These are phyloP conservation scores for Colletotrichum sansevieriae DNA, from an alignment of 2,329 filamentous ascomycete species.

Conservation along the genomic window DNA sequence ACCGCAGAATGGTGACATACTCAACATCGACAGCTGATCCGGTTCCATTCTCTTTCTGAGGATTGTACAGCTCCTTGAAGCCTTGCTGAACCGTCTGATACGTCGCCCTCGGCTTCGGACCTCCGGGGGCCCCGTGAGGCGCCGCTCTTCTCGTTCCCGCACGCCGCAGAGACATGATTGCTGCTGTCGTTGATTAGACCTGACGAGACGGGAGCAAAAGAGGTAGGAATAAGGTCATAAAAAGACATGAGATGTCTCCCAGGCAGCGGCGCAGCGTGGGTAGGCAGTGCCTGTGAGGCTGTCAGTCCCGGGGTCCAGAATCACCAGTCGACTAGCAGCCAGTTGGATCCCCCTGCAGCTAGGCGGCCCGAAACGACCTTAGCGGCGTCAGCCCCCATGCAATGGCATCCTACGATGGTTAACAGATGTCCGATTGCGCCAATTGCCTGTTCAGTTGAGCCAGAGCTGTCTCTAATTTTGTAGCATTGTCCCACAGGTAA, in stretches of 20 bases:
- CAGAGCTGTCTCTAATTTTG: slow-evolving; percentile 15
- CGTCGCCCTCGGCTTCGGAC: slow-evolving; percentile 48
- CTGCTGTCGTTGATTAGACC: background rate
- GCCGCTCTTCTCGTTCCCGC: slow-evolving; percentile 36
- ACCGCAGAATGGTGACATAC: slow-evolving; percentile 42
- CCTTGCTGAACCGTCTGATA: slow-evolving; percentile 55
- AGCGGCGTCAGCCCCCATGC: slow-evolving; percentile 36
- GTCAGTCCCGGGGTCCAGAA: slow-evolving; percentile 18
- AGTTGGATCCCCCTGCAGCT: slow-evolving; percentile 31
- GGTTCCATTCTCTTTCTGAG: slow-evolving; percentile 44
- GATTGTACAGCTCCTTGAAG: slow-evolving; percentile 54
- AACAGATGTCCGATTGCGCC: slow-evolving; percentile 19
- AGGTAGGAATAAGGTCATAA: slow-evolving; percentile 27
- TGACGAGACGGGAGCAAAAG: slow-evolving; percentile 2
- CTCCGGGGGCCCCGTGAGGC: slow-evolving; percentile 34
- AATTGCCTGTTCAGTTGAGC: slow-evolving; percentile 29
- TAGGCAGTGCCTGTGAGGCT: slow-evolving; percentile 22
- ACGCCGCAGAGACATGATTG: slow-evolving; percentile 37
- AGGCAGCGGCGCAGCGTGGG: slow-evolving; percentile 26
- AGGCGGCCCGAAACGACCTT: slow-evolving; percentile 39
- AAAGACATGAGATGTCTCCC: slow-evolving; percentile 11
- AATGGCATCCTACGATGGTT: slow-evolving; percentile 35
- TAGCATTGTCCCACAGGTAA: slow-evolving; percentile 32
- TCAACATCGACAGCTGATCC: slow-evolving; percentile 52
- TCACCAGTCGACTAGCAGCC: background rate